Evolutionary conservation across 768 basidiomycete species (phyloP), one percentile per base, ranked within the genome.

Genomic region (Suillus variegatus): DNA sequence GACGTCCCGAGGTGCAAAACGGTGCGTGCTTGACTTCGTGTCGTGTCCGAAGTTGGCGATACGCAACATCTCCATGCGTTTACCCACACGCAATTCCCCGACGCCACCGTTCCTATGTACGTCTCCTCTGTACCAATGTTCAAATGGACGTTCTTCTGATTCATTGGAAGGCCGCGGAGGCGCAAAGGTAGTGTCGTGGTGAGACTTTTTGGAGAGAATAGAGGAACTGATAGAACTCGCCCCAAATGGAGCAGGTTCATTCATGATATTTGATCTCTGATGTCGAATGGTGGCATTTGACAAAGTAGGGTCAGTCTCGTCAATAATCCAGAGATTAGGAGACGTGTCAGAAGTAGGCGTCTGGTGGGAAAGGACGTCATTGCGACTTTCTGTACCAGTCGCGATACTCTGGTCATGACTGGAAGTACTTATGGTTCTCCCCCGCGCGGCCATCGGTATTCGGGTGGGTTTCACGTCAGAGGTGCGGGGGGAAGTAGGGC

Each of bases 121-220:
- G 69, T 95, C 93, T 1, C 93, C 93, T 58, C 93, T 88, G 73
- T 95, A 95, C 93, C 93, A 94, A 71, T 95, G 93, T 70, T 94
- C 92, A 66, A 89, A 94, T 0, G 92, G 92, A 16, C 85, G 85
- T 72, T 94, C 93, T 66, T 92, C 92, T 6, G 91, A 93, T 28
- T 94, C 92, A 32, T 78, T 83, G 6, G 91, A 92, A 14, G 82
- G 78, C 52, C 92, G 84, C 6, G 82, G 74, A n/a, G 80, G 79
- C 44, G 61, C 20, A 52, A 61, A 61, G 28, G 57, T 1, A 52
- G 78, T 72, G 52, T 81, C 81, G 28, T 81, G 79, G 49, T 78
- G 76, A 65, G 74, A 64, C 4, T 65, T 65, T 63, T 72, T 71
- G 10, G 74, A 73, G 49, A 78, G 76, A 66, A 80, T 75, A 12